These are phyloP conservation scores for Musa troglodytarum DNA, from an alignment of 176 grass and related monocot genomes.

Conservation along the genomic window DNA sequence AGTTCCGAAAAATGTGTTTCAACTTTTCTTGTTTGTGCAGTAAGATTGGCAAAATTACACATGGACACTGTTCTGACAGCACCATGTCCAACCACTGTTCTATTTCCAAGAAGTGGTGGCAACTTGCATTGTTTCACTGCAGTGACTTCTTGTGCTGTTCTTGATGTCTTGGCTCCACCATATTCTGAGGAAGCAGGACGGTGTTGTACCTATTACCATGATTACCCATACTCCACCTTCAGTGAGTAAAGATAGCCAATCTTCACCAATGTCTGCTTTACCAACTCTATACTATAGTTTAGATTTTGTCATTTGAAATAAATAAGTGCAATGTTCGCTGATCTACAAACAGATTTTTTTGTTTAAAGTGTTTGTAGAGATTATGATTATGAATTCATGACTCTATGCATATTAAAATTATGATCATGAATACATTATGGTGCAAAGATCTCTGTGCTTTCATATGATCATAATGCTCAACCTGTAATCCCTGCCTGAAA, in stretches of 20 bases:
- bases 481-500: not conserved
- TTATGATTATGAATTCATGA: too few species aligned
- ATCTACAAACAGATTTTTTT: too few species aligned
- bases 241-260: slow-evolving; percentile 37
- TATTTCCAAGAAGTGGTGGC: slow-evolving; percentile 62
- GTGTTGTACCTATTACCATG: slow-evolving; percentile 55
- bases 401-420: not conserved
- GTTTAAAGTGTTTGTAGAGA: too few species aligned
- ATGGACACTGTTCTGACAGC: slow-evolving; percentile 45
- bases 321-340: not conserved
- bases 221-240: slow-evolving; percentile 57
- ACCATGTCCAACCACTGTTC: slow-evolving; percentile 45
- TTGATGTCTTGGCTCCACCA: slow-evolving; percentile 63
- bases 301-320: not conserved
- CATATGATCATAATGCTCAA: not conserved
- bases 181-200: slow-evolving; percentile 46
- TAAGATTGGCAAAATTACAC: slow-evolving; percentile 56
- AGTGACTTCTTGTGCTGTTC: slow-evolving; percentile 64
- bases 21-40: slow-evolving; percentile 22
- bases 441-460: not conserved
- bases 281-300: not conserved
- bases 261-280: not conserved
- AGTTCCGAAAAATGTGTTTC: not conserved
- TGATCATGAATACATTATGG: not conserved
- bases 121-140: slow-evolving; percentile 74